phyloP scores from a whole-genome alignment of 345 rosid species.

The Citrus trifoliata region DNA sequence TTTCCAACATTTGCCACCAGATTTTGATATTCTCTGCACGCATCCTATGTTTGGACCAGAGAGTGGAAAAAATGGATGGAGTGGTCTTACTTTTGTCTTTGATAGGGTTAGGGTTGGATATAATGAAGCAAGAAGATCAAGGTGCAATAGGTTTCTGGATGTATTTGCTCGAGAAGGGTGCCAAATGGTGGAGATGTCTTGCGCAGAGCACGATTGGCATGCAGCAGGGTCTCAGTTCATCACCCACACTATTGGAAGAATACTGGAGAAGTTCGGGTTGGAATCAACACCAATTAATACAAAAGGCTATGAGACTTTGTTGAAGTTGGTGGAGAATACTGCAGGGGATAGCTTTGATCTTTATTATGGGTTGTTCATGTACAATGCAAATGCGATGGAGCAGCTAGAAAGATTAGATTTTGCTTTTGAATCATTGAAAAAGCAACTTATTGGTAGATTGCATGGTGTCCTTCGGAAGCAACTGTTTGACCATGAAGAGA shows the following conservation, averaged over 20 bases:
- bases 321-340: slow-evolving; percentile 75
- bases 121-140: slow-evolving; percentile 39
- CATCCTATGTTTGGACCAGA: slow-evolving; percentile 93
- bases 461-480: slow-evolving; percentile 55
- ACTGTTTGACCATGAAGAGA: slow-evolving; percentile 41
- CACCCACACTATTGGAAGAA: slow-evolving; percentile 75
- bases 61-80: slow-evolving; percentile 84
- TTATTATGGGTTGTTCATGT: slow-evolving; percentile 73
- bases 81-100: slow-evolving; percentile 57
- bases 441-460: slow-evolving; percentile 64
- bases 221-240: slow-evolving; percentile 90
- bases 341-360: slow-evolving; percentile 84
- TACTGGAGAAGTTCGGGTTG: slow-evolving; percentile 60
- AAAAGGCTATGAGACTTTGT: slow-evolving; percentile 71
- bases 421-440: slow-evolving; percentile 68
- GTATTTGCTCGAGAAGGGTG: slow-evolving; percentile 72
- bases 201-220: slow-evolving; percentile 78
- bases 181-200: slow-evolving; percentile 82
- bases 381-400: slow-evolving; percentile 82
- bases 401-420: slow-evolving; percentile 68
- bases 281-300: slow-evolving; percentile 65
- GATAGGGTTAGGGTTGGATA: slow-evolving; percentile 69
- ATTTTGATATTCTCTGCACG: slow-evolving; percentile 71
- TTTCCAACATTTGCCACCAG: slow-evolving; percentile 47
- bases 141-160: slow-evolving; percentile 60